Evolutionary conservation across 2,329 filamentous ascomycete genomes (phyloP).

Genomic region (Periglandula ipomoeae): DNA sequence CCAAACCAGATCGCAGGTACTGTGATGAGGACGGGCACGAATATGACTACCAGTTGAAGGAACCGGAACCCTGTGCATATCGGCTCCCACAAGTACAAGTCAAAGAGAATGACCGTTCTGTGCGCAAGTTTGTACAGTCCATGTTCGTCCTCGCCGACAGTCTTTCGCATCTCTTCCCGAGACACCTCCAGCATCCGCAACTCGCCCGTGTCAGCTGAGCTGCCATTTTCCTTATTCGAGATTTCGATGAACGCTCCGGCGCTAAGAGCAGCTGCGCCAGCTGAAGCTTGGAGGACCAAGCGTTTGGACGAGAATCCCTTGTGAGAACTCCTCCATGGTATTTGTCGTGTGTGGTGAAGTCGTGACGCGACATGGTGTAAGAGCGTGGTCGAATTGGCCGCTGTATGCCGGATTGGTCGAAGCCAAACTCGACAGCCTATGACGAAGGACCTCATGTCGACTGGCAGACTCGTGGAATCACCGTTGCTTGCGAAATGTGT

Average conservation of each 20-base stretch:
- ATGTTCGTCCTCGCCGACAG: slow-evolving; percentile 51
- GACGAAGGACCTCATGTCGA: slow-evolving; percentile 38
- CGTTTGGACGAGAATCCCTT: slow-evolving; percentile 11
- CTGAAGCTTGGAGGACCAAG: slow-evolving; percentile 29
- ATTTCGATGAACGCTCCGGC: slow-evolving; percentile 49
- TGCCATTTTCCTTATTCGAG: slow-evolving; percentile 44
- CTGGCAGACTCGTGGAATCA: slow-evolving; percentile 10
- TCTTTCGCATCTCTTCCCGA: slow-evolving; percentile 64
- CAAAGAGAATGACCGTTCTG: slow-evolving; percentile 55
- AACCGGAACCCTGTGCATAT: slow-evolving; percentile 83
- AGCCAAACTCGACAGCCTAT: slow-evolving; percentile 34
- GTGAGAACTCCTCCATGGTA: slow-evolving; percentile 15
- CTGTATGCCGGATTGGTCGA: slow-evolving; percentile 25
- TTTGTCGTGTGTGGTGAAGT: slow-evolving; percentile 15
- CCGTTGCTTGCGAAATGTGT: slow-evolving; percentile 3
- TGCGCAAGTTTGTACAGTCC: slow-evolving; percentile 51
- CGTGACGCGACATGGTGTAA: slow-evolving; percentile 17
- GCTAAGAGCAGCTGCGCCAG: slow-evolving; percentile 35
- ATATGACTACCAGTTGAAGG: slow-evolving; percentile 76
- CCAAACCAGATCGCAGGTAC: slow-evolving; percentile 80
- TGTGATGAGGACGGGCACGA: slow-evolving; percentile 77
- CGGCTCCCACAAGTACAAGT: slow-evolving; percentile 72
- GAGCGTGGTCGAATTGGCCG: slow-evolving; percentile 13
- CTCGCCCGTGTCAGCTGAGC: slow-evolving; percentile 58
- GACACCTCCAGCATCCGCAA: slow-evolving; percentile 81